Percentiles rank a stretch among this genome's conserved stretches.
These are phyloP conservation scores for Fistulinella prunicolor DNA, from an alignment of 768 basidiomycete species.

Conservation along the genomic window DNA sequence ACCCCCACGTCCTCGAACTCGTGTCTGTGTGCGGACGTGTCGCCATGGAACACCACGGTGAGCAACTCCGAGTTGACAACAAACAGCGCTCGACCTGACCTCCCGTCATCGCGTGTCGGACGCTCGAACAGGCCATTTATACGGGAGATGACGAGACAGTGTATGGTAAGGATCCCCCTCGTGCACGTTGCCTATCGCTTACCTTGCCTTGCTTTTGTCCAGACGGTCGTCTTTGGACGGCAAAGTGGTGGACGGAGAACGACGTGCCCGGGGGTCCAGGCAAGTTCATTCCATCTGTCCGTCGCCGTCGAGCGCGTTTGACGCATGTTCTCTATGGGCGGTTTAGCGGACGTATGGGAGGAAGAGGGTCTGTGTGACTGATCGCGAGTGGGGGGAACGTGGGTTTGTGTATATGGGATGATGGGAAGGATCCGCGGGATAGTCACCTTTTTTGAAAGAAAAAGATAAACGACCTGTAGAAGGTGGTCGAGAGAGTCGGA, in stretches of 20 bases:
- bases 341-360: slow-evolving; percentile 32
- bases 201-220: not conserved
- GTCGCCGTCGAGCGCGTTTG: not conserved
- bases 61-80: no score
- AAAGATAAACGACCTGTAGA: no score
- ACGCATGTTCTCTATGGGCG: no score
- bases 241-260: slow-evolving; percentile 49
- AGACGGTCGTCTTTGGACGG: slow-evolving; percentile 49
- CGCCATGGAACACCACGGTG: slow-evolving; percentile 39
- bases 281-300: no score
- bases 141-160: slow-evolving; percentile 38
- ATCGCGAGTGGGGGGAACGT: no score
- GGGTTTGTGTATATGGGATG: no score
- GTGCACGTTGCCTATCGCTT: not conserved
- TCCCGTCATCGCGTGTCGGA: no score
- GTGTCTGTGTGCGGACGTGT: slow-evolving; percentile 40
- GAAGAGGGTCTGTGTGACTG: slow-evolving; percentile 34
- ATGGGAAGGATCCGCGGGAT: no score
- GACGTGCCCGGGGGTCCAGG: slow-evolving; percentile 33
- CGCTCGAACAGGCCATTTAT: slow-evolving; percentile 29
- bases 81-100: no score
- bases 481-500: no score
- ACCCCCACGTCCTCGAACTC: slow-evolving; percentile 15
- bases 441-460: no score
- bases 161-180: slow-evolving; percentile 34